phyloP scores from a whole-genome alignment of 495 filamentous ascomycete species.

The Amniculicola lignicola region DNA sequence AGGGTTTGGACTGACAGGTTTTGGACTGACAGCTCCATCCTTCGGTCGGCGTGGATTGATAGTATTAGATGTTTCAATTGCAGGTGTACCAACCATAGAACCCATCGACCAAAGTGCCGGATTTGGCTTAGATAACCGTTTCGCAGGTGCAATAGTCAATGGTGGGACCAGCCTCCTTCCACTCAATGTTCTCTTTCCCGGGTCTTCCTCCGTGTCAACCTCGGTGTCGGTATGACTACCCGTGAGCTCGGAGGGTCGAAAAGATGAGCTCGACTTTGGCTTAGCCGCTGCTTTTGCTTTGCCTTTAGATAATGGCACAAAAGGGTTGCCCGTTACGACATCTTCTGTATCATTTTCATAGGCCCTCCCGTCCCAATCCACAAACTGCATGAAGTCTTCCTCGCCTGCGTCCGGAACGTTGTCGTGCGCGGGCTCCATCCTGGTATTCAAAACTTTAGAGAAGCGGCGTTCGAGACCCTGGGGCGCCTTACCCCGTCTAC shows the following conservation, averaged over 20 bases:
- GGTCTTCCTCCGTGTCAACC: too few relatives aligned
- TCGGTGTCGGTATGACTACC: too few relatives aligned
- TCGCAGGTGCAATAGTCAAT: constrained; percentile 7
- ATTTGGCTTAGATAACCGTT: not conserved
- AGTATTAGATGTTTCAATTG: too few relatives aligned
- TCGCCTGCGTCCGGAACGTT: not conserved
- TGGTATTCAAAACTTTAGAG: not conserved
- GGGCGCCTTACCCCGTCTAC: not conserved
- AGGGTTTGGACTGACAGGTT: too few relatives aligned
- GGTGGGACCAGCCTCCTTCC: constrained; percentile 11
- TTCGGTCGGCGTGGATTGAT: too few relatives aligned
- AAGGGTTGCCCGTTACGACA: not conserved
- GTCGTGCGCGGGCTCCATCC: not conserved
- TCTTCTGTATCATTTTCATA: not conserved
- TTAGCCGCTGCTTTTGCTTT: not conserved
- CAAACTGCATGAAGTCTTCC: not conserved
- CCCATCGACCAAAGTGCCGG: too few relatives aligned
- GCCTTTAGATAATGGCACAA: not conserved
- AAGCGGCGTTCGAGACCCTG: not conserved
- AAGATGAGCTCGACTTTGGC: too few relatives aligned
- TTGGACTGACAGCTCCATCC: too few relatives aligned
- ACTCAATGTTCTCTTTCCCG: not conserved
- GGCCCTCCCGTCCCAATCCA: not conserved
- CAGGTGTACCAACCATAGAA: too few relatives aligned
- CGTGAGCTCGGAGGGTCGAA: too few relatives aligned